These are phyloP conservation scores for Neoarthrinium moseri DNA, from an alignment of 2,329 filamentous ascomycete species.

Conservation along the genomic window DNA sequence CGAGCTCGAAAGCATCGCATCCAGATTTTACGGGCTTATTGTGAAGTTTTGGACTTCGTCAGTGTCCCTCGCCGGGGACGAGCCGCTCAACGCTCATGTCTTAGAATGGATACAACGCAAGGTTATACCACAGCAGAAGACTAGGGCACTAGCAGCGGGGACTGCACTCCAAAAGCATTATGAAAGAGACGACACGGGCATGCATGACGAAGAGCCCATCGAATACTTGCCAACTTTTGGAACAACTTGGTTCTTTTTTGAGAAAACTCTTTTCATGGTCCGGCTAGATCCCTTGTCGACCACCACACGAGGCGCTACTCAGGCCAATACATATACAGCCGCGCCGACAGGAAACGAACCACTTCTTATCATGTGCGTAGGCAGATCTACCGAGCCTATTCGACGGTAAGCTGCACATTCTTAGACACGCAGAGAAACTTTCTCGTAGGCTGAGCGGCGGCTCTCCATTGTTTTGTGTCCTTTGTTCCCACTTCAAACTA, in stretches of 20 bases:
- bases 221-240: conserved; percentile 37
- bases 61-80: conserved; percentile 33
- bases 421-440: too few species aligned
- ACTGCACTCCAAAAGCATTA: too few species aligned
- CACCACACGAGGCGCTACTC: too few species aligned
- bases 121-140: conserved; percentile 27
- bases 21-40: conserved; percentile 34
- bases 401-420: neutral
- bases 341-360: conserved; percentile 35
- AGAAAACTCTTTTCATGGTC: conserved; percentile 33
- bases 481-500: too few species aligned
- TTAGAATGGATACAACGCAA: conserved; percentile 36
- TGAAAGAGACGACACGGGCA: conserved; percentile 27
- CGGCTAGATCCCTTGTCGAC: conserved; percentile 14
- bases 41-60: conserved; percentile 35
- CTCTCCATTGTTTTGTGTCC: too few species aligned
- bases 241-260: conserved; percentile 33
- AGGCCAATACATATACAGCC: conserved; percentile 20
- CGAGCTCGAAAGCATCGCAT: conserved; percentile 24
- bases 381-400: conserved; percentile 30
- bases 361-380: conserved; percentile 36
- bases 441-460: too few species aligned
- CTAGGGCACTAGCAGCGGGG: conserved; percentile 32
- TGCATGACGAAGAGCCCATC: conserved; percentile 30
- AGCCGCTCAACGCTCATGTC: conserved; percentile 36